Percentiles rank a stretch among this genome's conserved stretches.
Conservation (phyloP, 2,329 filamentous ascomycete genomes). For the Diaporthe batatas region DNA sequence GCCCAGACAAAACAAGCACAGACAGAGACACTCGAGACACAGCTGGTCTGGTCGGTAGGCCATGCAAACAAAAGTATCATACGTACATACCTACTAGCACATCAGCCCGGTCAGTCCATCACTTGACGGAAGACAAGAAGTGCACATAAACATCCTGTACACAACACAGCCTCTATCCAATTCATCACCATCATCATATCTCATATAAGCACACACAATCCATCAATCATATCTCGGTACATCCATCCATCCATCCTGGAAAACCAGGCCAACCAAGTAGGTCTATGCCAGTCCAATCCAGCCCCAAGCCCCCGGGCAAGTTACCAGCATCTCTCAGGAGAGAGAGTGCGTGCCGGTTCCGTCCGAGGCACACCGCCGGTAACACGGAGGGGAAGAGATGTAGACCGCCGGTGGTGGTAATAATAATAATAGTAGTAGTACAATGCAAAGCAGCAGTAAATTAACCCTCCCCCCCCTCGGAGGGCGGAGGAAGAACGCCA, state of each 20-base stretch:
- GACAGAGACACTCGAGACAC: neutral
- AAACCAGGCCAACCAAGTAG: neutral
- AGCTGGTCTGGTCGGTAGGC: neutral
- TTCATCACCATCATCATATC: slow-evolving; percentile 12
- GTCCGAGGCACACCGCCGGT: too few relatives aligned
- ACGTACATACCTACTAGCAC: too few relatives aligned
- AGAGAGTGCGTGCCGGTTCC: too few relatives aligned
- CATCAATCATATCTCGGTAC: neutral
- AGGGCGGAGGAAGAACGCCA: too few relatives aligned
- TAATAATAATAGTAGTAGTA: slow-evolving; percentile 22
- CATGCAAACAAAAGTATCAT: too few relatives aligned
- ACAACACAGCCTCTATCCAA: slow-evolving; percentile 6
- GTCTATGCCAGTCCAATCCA: neutral
- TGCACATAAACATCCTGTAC: neutral
- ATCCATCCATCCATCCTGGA: neutral
- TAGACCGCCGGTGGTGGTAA: neutral
- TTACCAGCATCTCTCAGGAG: neutral
- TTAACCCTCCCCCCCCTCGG: neutral
- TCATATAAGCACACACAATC: neutral
- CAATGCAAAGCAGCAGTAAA: slow-evolving; percentile 15
- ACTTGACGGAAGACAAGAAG: too few relatives aligned
- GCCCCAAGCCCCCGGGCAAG: neutral
- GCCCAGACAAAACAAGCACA: neutral
- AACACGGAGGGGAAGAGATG: too few relatives aligned
- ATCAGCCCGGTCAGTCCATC: too few relatives aligned